These are phyloP conservation scores for Kokia cookei DNA, from an alignment of 441 rosid genomes.

Conservation along the genomic window DNA sequence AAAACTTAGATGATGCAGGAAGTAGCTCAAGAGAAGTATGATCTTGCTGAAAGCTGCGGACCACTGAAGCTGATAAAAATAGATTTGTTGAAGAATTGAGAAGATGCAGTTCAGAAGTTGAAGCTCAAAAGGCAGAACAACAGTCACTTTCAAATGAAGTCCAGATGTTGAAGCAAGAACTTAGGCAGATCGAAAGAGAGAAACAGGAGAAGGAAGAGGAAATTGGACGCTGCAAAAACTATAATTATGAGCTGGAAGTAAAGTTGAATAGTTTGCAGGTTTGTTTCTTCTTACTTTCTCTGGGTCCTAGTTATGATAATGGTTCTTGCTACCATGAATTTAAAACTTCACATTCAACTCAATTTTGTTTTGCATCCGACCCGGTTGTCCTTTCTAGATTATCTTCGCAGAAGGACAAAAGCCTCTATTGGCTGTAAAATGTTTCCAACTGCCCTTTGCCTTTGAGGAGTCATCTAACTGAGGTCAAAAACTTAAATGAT, in stretches of 20 bases:
- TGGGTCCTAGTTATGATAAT: too few relatives aligned
- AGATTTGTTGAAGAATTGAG: constrained; percentile 86
- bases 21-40: constrained; percentile 37
- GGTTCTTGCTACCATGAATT: too few relatives aligned
- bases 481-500: constrained; percentile 1
- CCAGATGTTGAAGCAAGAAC: constrained; percentile 20
- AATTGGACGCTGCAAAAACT: constrained; percentile 80
- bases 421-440: neutral
- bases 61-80: constrained; percentile 81
- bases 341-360: too few relatives aligned
- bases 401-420: neutral
- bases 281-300: constrained; percentile 11
- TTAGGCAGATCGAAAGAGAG: constrained; percentile 88
- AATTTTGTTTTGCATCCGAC: too few relatives aligned
- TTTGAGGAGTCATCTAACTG: neutral
- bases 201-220: constrained; percentile 92
- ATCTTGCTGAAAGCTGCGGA: constrained; percentile 79
- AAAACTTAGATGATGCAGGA: constrained; percentile 38
- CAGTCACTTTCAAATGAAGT: constrained; percentile 35
- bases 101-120: constrained; percentile 34
- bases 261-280: constrained; percentile 90
- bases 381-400: too few relatives aligned
- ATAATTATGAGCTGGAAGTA: constrained; percentile 87
- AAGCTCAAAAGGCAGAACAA: constrained; percentile 71
- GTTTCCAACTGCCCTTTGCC: neutral